phyloP scores from a whole-genome alignment of 2,329 filamentous ascomycete genomes.

The Aureobasidium musti region DNA sequence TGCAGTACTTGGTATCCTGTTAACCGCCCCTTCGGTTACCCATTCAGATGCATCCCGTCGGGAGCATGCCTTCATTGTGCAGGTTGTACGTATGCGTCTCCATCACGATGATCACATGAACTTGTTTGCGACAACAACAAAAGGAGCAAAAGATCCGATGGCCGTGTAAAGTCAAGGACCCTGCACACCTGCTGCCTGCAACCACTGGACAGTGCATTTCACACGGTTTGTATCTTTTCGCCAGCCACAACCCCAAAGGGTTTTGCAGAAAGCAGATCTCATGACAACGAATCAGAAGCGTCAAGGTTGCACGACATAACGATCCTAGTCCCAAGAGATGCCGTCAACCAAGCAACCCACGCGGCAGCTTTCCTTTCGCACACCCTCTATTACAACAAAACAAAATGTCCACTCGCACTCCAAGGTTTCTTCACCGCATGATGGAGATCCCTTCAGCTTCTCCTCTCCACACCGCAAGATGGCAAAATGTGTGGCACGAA shows the following conservation, averaged over 20 bases:
- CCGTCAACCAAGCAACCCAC: not conserved
- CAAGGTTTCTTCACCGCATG: not conserved
- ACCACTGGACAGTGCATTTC: slow-evolving; percentile 10
- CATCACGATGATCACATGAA: slow-evolving; percentile 13
- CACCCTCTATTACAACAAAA: not conserved
- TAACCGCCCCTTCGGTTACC: not conserved
- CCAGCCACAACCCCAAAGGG: not conserved
- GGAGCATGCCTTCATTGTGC: slow-evolving; percentile 19
- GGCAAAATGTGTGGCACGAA: not conserved
- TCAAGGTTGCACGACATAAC: slow-evolving; percentile 14
- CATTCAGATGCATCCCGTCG: not conserved
- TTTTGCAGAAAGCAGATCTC: not conserved
- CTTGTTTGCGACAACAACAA: not conserved
- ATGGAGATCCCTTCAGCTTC: not conserved
- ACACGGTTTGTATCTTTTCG: not conserved
- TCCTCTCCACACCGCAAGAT: slow-evolving; percentile 2
- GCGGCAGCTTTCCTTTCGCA: slow-evolving; percentile 4
- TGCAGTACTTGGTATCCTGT: not conserved
- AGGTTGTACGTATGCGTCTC: not conserved
- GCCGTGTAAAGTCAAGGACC: slow-evolving; percentile 3
- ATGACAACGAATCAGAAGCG: slow-evolving; percentile 23
- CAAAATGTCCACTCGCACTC: not conserved
- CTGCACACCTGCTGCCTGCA: slow-evolving; percentile 14
- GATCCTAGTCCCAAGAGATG: not conserved
- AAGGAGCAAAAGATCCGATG: not conserved